Conservation (phyloP, 805 yeast species). For the Saturnispora zaruensis region DNA sequence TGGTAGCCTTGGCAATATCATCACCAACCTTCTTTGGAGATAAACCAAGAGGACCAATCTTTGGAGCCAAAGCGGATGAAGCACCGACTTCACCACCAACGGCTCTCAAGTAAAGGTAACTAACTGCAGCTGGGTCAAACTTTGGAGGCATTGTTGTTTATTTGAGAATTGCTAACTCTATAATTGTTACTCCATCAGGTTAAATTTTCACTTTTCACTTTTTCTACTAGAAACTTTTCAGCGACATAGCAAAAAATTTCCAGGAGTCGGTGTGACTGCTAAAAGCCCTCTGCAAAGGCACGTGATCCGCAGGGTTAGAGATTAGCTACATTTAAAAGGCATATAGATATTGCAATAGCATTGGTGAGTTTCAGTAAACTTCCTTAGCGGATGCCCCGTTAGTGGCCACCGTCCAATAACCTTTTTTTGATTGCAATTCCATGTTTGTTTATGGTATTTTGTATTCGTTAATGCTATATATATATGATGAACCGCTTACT, state of each 20-base stretch:
- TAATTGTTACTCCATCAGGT: neutral
- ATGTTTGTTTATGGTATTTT: neutral
- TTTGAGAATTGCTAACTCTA: neutral
- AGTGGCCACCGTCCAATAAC: constrained; percentile 47
- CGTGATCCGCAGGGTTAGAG: neutral
- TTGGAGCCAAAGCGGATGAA: constrained; percentile 98
- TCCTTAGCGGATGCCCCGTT: constrained; percentile 46
- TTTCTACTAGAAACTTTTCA: neutral
- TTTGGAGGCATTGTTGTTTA: constrained; percentile 79
- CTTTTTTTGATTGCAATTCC: neutral
- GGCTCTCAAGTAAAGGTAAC: constrained; percentile 98
- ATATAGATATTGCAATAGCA: constrained; percentile 7
- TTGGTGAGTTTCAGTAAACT: constrained; percentile 45
- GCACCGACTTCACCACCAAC: constrained; percentile 99
- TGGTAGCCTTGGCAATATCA: constrained; percentile 99
- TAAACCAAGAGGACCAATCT: constrained; percentile 99
- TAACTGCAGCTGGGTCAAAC: constrained; percentile 98
- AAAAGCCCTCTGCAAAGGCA: neutral
- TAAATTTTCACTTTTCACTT: neutral
- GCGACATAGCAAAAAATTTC: neutral
- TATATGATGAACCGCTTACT: neutral
- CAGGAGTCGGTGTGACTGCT: constrained; percentile 1
- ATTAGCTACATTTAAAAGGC: neutral
- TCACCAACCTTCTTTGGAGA: constrained; percentile 99
- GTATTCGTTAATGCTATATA: neutral